Evolutionary conservation across 2,329 filamentous ascomycete species (phyloP), one percentile per base, ranked within the genome.

Genomic region (Orbilia quercus): DNA sequence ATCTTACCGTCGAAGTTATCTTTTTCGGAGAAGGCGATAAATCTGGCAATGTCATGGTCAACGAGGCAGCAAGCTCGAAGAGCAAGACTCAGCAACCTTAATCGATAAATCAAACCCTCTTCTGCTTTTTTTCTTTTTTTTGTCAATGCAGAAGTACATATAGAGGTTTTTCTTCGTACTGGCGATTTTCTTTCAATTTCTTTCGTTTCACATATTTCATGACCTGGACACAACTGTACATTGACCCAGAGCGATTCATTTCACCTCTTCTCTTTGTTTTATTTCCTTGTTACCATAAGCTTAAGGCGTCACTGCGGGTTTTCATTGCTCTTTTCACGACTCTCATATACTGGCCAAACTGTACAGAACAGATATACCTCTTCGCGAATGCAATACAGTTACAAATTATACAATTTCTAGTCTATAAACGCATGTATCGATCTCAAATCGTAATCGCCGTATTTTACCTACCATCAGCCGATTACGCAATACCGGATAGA

Each of bases 1-100:
- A 99, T 80, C 83, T 99, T 75, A 99, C 95, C 0, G 94, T 99
- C 14, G 92, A 99, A 81, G 95, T 99, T 74, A 96, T 99, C 79
- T 99, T 99, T 85, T 99, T 99, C 78, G 95, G 95, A 72, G 88
- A 96, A 77, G 79, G 76, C 45, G 84, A 89, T 59, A 89, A 89
- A 80, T 90, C 86, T 28, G 92, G 93, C 36, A 89, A 90, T 75
- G 90, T 98, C 3, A 86, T 89, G 3, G 81, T 96, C 67, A 99
- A 98, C 81, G 84, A 89, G 75, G 94, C 97, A 79, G 95, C 95
- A 1, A 96, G 91, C 90, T 82, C 82, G 55, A 80, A 82, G 81
- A 75, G 72, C 50, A 73, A 73, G 18, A 64, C 44, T n/a, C 60
- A 73, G 12, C 45, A 25, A 57, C 34, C 36, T 34, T 53, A 23